phyloP scores from a whole-genome alignment of 768 basidiomycete species.

The Fistulinella prunicolor region DNA sequence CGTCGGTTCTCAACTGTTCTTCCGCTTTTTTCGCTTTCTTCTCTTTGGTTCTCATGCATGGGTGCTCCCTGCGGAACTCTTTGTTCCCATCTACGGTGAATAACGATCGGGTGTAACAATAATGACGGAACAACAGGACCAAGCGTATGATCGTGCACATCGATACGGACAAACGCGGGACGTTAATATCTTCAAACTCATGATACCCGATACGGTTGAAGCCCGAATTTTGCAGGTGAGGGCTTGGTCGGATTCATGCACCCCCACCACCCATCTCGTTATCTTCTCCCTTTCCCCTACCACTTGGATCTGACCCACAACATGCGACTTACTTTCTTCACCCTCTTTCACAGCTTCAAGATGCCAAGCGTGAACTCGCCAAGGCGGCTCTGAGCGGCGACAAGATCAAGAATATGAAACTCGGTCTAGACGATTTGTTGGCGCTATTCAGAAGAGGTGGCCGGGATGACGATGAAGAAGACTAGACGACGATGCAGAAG shows the following conservation, averaged over 20 bases:
- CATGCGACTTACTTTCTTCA: too few species aligned
- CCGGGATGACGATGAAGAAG: constrained; percentile 51
- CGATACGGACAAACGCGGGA: constrained; percentile 84
- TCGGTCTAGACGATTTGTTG: constrained; percentile 84
- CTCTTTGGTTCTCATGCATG: not conserved
- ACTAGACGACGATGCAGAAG: constrained; percentile 1
- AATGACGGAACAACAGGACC: constrained; percentile 50
- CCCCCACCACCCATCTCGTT: not conserved
- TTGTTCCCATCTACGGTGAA: not conserved
- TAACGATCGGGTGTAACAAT: not conserved
- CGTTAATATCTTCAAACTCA: constrained; percentile 88
- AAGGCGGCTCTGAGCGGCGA: constrained; percentile 84
- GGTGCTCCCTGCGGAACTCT: not conserved
- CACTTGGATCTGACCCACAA: too few species aligned
- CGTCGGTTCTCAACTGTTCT: not conserved
- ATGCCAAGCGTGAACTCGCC: constrained; percentile 84
- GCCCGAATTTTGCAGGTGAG: constrained; percentile 74
- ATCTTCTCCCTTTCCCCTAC: not conserved
- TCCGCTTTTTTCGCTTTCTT: not conserved
- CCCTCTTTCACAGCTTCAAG: too few species aligned
- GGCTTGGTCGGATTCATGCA: not conserved
- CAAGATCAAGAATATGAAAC: constrained; percentile 79
- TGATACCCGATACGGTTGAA: constrained; percentile 83
- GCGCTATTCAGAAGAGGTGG: constrained; percentile 66
- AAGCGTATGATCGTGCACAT: constrained; percentile 92